Percentiles rank a stretch among this genome's conserved stretches.
Conservation (phyloP, 2,329 filamentous ascomycete genomes). For the Scopulariopsis brevicaulis region DNA sequence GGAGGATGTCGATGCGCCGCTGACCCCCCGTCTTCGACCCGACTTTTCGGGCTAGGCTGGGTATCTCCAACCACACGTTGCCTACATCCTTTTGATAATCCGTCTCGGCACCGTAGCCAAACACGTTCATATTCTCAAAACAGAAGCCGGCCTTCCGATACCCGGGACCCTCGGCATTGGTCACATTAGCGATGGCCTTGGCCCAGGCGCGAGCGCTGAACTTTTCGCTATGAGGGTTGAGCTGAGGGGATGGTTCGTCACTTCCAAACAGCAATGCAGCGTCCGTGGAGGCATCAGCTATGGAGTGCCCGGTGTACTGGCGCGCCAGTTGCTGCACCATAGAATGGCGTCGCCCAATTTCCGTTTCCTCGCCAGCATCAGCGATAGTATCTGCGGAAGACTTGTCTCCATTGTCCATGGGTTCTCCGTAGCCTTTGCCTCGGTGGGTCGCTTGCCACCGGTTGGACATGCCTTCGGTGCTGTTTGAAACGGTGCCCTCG, state of each 20-base stretch:
- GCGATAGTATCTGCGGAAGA: too few relatives aligned
- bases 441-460: too few relatives aligned
- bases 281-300: slow-evolving; percentile 25
- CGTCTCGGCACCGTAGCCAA: slow-evolving; percentile 54
- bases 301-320: slow-evolving; percentile 38
- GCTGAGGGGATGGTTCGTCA: slow-evolving; percentile 29
- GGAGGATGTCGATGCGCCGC: slow-evolving; percentile 54
- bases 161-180: slow-evolving; percentile 36
- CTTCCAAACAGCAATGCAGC: slow-evolving; percentile 28
- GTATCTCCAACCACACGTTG: slow-evolving; percentile 45
- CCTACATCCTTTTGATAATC: slow-evolving; percentile 60
- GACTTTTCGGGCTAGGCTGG: slow-evolving; percentile 33
- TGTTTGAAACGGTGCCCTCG: too few relatives aligned
- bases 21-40: slow-evolving; percentile 31
- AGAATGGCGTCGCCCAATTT: slow-evolving; percentile 37
- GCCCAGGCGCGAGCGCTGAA: slow-evolving; percentile 49
- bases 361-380: slow-evolving; percentile 23
- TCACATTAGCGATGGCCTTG: slow-evolving; percentile 42
- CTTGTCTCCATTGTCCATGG: too few relatives aligned
- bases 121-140: slow-evolving; percentile 57
- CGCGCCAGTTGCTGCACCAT: slow-evolving; percentile 43
- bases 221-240: slow-evolving; percentile 39
- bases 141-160: slow-evolving; percentile 53
- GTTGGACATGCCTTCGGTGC: too few relatives aligned
- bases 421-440: too few relatives aligned